Evolutionary conservation across 1,284 basidiomycete species (phyloP).

Genomic region (Trichosporon sp.): DNA sequence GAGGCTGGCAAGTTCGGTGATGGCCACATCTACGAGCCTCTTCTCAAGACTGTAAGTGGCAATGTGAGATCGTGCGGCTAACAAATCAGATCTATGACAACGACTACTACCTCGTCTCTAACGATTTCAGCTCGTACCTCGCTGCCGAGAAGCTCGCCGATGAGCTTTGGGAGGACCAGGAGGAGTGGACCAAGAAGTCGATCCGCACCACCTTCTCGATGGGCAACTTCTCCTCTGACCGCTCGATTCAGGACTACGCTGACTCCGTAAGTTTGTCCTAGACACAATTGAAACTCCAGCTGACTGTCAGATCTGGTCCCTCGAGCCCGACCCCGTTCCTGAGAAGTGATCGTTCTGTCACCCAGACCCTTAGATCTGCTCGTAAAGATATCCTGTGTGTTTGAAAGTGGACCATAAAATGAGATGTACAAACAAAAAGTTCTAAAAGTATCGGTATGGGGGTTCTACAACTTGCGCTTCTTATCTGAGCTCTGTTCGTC

Average conservation of each 20-base stretch:
- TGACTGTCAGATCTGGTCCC: slow-evolving; percentile 36
- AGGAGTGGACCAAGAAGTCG: slow-evolving; percentile 84
- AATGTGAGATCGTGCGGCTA: not conserved
- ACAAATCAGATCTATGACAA: slow-evolving; percentile 48
- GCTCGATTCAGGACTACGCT: slow-evolving; percentile 82
- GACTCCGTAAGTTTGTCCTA: slow-evolving; percentile 44
- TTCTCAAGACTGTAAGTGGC: slow-evolving; percentile 33
- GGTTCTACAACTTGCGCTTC: slow-evolving; percentile 20
- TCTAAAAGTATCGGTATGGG: not conserved
- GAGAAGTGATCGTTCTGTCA: slow-evolving; percentile 11
- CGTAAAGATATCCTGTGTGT: not conserved
- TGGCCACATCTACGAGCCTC: slow-evolving; percentile 68
- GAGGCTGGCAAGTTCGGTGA: slow-evolving; percentile 71
- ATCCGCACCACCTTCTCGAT: slow-evolving; percentile 76
- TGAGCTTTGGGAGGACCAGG: slow-evolving; percentile 69
- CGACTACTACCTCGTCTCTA: slow-evolving; percentile 65
- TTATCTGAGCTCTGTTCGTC: slow-evolving; percentile 5
- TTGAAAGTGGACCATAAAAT: not conserved
- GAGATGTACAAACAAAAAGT: not conserved
- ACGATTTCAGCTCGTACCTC: slow-evolving; percentile 87
- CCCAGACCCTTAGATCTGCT: not conserved
- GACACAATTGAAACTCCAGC: not conserved
- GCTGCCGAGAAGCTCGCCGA: slow-evolving; percentile 77
- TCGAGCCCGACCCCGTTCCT: slow-evolving; percentile 37
- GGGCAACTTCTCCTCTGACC: slow-evolving; percentile 91